Evolutionary conservation across 2,329 filamentous ascomycete genomes (phyloP).

Genomic region (Thermochaetoides dissita): DNA sequence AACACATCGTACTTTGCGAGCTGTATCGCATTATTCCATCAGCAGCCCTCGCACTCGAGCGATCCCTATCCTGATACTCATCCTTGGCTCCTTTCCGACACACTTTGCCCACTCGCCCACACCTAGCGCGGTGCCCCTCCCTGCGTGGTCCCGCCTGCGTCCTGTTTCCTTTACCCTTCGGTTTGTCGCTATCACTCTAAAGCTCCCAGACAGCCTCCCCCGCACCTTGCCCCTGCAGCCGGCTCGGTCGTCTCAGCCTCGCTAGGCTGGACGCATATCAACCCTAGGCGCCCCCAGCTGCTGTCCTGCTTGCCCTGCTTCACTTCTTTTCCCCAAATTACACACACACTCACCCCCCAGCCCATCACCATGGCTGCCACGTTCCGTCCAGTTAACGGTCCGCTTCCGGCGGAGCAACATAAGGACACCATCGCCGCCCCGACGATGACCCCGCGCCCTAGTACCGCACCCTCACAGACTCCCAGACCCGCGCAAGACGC

Average conservation of each 20-base stretch:
- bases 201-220: constrained; percentile 17
- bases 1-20: neutral
- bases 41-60: no score
- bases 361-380: constrained; percentile 34
- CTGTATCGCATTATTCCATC: neutral
- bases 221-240: constrained; percentile 19
- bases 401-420: constrained; percentile 26
- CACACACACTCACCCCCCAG: neutral
- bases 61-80: neutral
- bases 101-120: neutral
- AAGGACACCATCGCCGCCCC: constrained; percentile 20
- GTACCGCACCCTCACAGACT: constrained; percentile 18
- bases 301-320: constrained; percentile 7
- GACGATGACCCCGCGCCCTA: constrained; percentile 26
- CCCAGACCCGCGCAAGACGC: constrained; percentile 30
- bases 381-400: constrained; percentile 48
- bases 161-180: constrained; percentile 7
- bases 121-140: neutral
- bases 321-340: constrained; percentile 5
- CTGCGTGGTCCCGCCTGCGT: neutral
- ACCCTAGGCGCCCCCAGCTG: constrained; percentile 11
- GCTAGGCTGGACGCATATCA: constrained; percentile 17
- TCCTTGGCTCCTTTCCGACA: neutral
- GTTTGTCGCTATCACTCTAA: constrained; percentile 15
- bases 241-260: constrained; percentile 20